Percentiles rank a stretch among this genome's conserved stretches.
These are phyloP conservation scores for Mucor indicus DNA, from an alignment of 371 early-diverging fungal species.

Conservation along the genomic window DNA sequence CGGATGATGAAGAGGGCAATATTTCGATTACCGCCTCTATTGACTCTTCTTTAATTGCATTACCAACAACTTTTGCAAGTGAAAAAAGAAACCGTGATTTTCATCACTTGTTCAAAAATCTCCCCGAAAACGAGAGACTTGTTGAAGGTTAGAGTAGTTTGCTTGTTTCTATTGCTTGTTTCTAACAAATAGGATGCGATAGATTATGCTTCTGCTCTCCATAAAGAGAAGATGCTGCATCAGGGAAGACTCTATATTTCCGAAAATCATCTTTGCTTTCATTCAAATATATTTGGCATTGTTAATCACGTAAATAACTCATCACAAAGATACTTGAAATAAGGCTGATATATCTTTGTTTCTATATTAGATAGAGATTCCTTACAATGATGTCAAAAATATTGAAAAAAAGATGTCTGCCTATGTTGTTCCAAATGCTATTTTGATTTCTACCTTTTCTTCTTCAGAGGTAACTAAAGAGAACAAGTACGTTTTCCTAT, in stretches of 20 bases:
- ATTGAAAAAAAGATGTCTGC: constrained; percentile 82
- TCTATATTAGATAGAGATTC: too few species aligned
- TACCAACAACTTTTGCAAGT: constrained; percentile 48
- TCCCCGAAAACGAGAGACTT: constrained; percentile 63
- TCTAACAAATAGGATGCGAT: too few species aligned
- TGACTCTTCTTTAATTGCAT: constrained; percentile 45
- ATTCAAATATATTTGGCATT: constrained; percentile 96
- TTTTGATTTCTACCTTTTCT: constrained; percentile 73
- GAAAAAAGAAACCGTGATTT: constrained; percentile 60
- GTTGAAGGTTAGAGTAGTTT: constrained; percentile 50
- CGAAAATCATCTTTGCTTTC: constrained; percentile 84
- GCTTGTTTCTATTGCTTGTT: not conserved
- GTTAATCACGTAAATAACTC: constrained; percentile 87
- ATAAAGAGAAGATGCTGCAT: constrained; percentile 88
- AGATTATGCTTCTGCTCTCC: constrained; percentile 91
- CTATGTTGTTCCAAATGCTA: constrained; percentile 84
- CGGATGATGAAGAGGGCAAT: too few species aligned
- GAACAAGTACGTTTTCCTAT: too few species aligned
- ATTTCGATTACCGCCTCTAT: too few species aligned
- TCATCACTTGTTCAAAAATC: constrained; percentile 60
- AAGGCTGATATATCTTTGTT: too few species aligned
- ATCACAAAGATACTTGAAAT: not conserved
- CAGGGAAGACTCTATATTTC: constrained; percentile 92
- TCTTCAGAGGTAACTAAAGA: constrained; percentile 61
- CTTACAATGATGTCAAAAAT: constrained; percentile 77